Evolutionary conservation across 805 yeast genomes (phyloP), one percentile per base, ranked within the genome.

Genomic region (Debaryomyces tyrocola): DNA sequence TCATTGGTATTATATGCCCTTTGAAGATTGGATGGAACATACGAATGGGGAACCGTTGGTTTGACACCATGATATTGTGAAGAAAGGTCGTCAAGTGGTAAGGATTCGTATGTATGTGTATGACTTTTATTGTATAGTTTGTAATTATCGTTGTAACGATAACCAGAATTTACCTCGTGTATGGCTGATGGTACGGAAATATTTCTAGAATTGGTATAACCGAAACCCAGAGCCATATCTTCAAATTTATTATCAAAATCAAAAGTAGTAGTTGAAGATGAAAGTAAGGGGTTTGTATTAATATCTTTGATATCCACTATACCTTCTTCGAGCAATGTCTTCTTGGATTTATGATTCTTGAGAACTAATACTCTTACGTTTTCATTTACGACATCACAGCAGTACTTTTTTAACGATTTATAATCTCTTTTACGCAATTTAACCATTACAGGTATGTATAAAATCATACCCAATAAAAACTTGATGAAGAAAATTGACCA

Each of bases 401-500:
- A 84, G 62, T 77, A 85, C 50, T 80, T 81, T 53, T 80, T 84
- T 45, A 85, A 63, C 10, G 80, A 71, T 40, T 70, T 74, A 44
- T 59, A 67, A 3, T 67, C 69, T 37, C 60, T 58, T 14, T 64
- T 59, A 33, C 74, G 62, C 10, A 76, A 58, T 49, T 70, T 75
- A 44, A 75, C 69, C 52, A 73, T 75, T 2, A 85, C 75, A 3
- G 83, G 85, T 11, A 79, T 53, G 40, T 75, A 74, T 48, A 75
- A 70, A 2, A 81, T 33, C 51, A 84, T 50, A 0, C 89, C 91
- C 45, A 81, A 56, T 20, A 71, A 53, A 47, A 86, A 78, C 59
- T 75, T 73, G 43, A 79, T 57, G 49, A 85, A 76, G 70, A 87
- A 86, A 44, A 86, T 64, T 10, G 82, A 68, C 91, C 94, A 90